Evolutionary conservation across 2,329 filamentous ascomycete genomes (phyloP), one percentile per base, ranked within the genome.

Genomic region (Aspergillus pseudoterreus): DNA sequence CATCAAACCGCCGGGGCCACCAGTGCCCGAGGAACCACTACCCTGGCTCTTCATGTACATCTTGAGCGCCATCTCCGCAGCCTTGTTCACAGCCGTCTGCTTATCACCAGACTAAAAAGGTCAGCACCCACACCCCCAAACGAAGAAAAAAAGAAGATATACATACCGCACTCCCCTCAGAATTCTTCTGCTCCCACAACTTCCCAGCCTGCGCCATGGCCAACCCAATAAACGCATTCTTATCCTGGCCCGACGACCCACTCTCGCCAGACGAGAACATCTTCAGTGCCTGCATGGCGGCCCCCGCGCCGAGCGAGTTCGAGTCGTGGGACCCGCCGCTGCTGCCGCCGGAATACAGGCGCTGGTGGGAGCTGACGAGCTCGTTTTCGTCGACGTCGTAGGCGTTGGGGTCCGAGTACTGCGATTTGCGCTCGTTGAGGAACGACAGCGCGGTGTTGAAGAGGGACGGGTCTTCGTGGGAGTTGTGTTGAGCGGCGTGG

Each of bases 131-230:
- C 10, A 17, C 2, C 42, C 46, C 11, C 32, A 38, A 22, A 22
- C 12, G 43, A 51, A 22, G 22, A 35, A 44, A 19, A 19, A 21
- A 49, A 41, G 12, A 30, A 53, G 21, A 22, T 22, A 22, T 22
- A 71, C 75, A 64, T 60, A 80, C 76, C 54, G 78, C 78, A 58
- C 80, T 81, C 17, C 82, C 83, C 63, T 76, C 70, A 11, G 71
- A 67, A 53, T 71, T 71, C 71, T 85, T 82, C 71, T 84, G 69
- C 60, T 85, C 82, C 68, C 84, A 86, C 55, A 92, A 76, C 78
- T 92, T 91, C 64, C 85, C 86, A 32, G 90, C 92, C 76, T 96
- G 87, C 8, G 81, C 84, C 89, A 96, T 92, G 41, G 92, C 92
- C 68, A 95, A 77, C 4, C 87, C 88, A 56, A 96, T 82, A 65